These are phyloP conservation scores for Solanum chaucha DNA, from an alignment of 257 asterid species.

Conservation along the genomic window DNA sequence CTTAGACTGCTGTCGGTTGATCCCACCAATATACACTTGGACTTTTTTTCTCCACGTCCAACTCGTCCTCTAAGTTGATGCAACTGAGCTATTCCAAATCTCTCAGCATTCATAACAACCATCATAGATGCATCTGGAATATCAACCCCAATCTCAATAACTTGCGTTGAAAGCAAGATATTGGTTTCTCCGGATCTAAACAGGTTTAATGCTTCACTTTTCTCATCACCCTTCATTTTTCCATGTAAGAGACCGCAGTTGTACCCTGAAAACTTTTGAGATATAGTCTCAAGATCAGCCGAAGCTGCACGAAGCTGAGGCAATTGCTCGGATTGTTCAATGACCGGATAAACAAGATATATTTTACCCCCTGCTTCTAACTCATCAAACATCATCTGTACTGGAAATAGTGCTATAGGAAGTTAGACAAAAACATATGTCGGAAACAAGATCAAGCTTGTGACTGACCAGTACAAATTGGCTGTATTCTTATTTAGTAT, in stretches of 20 bases:
- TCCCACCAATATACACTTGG: constrained; percentile 56
- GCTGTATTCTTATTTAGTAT: neutral
- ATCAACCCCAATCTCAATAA: constrained; percentile 90
- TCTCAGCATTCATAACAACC: constrained; percentile 96
- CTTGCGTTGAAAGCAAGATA: constrained; percentile 85
- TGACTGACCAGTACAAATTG: neutral
- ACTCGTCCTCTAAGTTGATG: constrained; percentile 96
- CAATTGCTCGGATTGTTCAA: constrained; percentile 78
- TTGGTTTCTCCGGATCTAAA: constrained; percentile 72
- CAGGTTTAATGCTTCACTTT: constrained; percentile 62
- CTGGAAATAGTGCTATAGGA: neutral
- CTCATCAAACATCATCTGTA: constrained; percentile 84
- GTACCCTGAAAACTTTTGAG: constrained; percentile 44
- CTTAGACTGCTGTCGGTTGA: constrained; percentile 50
- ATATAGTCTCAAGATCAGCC: constrained; percentile 57
- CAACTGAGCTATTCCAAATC: constrained; percentile 86
- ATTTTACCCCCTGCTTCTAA: constrained; percentile 69
- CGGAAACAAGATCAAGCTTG: neutral
- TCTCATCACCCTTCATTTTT: constrained; percentile 69
- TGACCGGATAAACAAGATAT: constrained; percentile 76
- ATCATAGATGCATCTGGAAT: constrained; percentile 96
- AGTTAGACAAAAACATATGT: neutral
- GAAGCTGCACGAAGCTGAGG: constrained; percentile 95
- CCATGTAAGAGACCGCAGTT: constrained; percentile 85
- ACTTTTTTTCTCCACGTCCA: constrained; percentile 84